A percentile compares a stretch with the other conserved stretches of the same genome.
These are phyloP conservation scores for Metarhizium guizhouense DNA, from an alignment of 2,329 filamentous ascomycete species.

Conservation along the genomic window DNA sequence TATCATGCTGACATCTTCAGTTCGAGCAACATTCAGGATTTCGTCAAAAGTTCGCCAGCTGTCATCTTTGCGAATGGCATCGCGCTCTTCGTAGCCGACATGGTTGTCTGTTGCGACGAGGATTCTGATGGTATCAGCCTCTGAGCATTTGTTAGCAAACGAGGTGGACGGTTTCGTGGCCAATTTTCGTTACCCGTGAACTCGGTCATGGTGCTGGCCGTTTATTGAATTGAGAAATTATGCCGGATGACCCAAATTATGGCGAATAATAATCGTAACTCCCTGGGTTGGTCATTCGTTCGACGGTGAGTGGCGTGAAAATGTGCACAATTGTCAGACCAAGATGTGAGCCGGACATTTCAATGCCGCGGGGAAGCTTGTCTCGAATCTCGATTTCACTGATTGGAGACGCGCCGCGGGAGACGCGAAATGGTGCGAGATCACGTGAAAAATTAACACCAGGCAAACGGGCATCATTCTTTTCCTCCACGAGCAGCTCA, in stretches of 20 bases:
- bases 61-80: conserved; percentile 90
- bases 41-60: conserved; percentile 97
- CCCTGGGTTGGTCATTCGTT: no score
- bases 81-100: conserved; percentile 92
- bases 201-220: conserved; percentile 4
- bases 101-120: conserved; percentile 94
- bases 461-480: no score
- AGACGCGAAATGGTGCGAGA: conserved; percentile 18
- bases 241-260: conserved; percentile 2
- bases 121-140: conserved; percentile 83
- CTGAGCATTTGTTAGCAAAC: conserved; percentile 17
- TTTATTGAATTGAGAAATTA: background rate
- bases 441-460: conserved; percentile 16
- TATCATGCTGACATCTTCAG: conserved; percentile 54
- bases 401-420: conserved; percentile 4
- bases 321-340: background rate
- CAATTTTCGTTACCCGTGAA: conserved; percentile 2
- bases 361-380: background rate
- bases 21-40: conserved; percentile 79
- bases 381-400: background rate
- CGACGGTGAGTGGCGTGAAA: background rate
- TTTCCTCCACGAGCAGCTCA: no score
- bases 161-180: background rate
- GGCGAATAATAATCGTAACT: background rate
- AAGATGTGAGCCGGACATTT: background rate